These are phyloP conservation scores for Lasiodiplodia gonubiensis DNA, from an alignment of 2,329 filamentous ascomycete genomes.

Conservation along the genomic window DNA sequence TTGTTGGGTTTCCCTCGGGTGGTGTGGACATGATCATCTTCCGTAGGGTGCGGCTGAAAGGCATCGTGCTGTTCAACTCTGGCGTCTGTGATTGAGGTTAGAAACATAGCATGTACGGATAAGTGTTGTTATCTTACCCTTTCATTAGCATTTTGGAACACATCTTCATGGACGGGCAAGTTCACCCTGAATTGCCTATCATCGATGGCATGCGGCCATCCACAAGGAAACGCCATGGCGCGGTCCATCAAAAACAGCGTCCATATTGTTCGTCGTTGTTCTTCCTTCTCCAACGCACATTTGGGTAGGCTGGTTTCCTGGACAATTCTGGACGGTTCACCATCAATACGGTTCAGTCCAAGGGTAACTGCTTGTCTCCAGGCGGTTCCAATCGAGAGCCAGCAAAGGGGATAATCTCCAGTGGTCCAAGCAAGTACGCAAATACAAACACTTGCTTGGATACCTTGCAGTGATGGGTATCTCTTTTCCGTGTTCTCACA, in stretches of 20 bases:
- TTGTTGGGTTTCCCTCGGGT: conserved; percentile 37
- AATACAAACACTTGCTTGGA: conserved; percentile 39
- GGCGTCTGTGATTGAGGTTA: background rate
- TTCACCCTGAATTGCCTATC: conserved; percentile 43
- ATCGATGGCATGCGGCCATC: conserved; percentile 38
- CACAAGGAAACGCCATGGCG: conserved; percentile 38
- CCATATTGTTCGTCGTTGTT: conserved; percentile 40
- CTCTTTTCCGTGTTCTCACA: conserved; percentile 37
- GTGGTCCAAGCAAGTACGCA: conserved; percentile 35
- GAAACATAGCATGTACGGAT: no score
- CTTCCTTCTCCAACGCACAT: conserved; percentile 36
- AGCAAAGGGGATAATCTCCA: conserved; percentile 40
- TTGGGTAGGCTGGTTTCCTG: conserved; percentile 22
- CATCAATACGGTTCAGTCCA: conserved; percentile 40
- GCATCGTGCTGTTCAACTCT: conserved; percentile 14
- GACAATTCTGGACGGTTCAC: background rate
- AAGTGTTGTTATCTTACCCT: background rate
- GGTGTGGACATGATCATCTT: conserved; percentile 33
- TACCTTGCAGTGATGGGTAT: conserved; percentile 34
- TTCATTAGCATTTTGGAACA: background rate
- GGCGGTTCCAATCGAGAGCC: conserved; percentile 41
- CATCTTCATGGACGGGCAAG: conserved; percentile 37
- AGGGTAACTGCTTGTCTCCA: conserved; percentile 42
- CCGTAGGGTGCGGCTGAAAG: conserved; percentile 37
- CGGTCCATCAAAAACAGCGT: conserved; percentile 41